Evolutionary conservation across 2,329 filamentous ascomycete species (phyloP).

Genomic region (Zalaria obscura): DNA sequence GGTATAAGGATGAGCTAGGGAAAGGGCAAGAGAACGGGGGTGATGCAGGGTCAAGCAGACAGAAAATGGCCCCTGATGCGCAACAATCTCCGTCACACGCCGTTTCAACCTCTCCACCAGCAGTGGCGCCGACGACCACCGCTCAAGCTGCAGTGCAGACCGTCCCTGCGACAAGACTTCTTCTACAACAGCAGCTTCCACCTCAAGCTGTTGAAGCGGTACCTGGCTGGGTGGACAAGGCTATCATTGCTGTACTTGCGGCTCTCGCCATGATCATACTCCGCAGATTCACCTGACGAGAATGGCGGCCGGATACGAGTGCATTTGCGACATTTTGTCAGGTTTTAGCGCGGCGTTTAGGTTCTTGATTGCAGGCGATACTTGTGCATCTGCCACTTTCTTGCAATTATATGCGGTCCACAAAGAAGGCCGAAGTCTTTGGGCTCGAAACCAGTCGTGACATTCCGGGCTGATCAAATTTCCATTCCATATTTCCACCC

Average conservation of each 20-base stretch:
- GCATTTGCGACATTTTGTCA: no score
- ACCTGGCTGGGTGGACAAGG: constrained; percentile 60
- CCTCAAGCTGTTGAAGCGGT: constrained; percentile 3
- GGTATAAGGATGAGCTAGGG: constrained; percentile 58
- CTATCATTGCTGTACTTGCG: constrained; percentile 59
- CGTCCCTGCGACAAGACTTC: not conserved
- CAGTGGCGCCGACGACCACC: constrained; percentile 5
- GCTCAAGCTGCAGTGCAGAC: not conserved
- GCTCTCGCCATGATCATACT: constrained; percentile 56
- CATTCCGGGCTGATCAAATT: no score
- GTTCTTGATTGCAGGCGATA: no score
- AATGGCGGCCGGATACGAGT: no score
- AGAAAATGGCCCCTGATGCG: not conserved
- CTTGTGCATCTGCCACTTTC: no score
- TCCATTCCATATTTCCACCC: no score
- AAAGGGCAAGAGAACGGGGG: constrained; percentile 18
- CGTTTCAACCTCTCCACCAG: constrained; percentile 11
- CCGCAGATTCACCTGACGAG: constrained; percentile 11
- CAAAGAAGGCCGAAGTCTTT: no score
- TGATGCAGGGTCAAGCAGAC: not conserved
- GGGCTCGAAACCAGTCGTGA: no score
- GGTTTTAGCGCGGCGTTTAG: no score
- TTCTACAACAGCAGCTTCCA: constrained; percentile 4
- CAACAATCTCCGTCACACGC: not conserved
- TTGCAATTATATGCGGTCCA: no score